Percentiles rank a stretch among this genome's conserved stretches.
Evolutionary conservation across 306 rosid genomes (phyloP).

Genomic region (Acacia confusa): DNA sequence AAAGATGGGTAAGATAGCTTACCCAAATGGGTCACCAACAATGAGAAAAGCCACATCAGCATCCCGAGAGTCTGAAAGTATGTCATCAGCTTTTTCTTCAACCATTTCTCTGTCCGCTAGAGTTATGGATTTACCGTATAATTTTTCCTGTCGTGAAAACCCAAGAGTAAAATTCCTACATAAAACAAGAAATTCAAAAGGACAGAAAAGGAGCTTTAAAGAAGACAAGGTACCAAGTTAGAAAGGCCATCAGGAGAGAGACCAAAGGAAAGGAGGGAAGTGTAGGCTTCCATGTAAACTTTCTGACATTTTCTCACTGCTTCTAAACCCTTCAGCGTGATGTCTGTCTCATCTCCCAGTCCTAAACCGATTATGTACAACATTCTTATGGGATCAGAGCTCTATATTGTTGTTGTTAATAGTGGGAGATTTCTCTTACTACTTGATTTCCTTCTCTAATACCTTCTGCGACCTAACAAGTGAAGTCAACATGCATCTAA

Average conservation of each 20-base stretch:
- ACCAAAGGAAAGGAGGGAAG: conserved; percentile 92
- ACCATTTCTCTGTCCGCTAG: conserved; percentile 91
- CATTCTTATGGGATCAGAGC: conserved; percentile 35
- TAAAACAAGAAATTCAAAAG: not conserved
- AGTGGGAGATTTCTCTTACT: not conserved
- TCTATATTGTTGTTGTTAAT: not conserved
- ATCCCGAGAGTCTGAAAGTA: conserved; percentile 43
- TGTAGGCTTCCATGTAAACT: conserved; percentile 83
- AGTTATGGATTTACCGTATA: conserved; percentile 69
- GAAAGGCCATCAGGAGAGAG: conserved; percentile 73
- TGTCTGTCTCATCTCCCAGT: conserved; percentile 81
- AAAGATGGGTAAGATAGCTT: not conserved
- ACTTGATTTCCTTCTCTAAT: not conserved
- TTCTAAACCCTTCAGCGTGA: conserved; percentile 84
- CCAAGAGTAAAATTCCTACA: not conserved
- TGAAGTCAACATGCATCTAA: not conserved
- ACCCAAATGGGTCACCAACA: conserved; percentile 62
- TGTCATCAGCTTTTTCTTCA: conserved; percentile 63
- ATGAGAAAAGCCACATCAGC: conserved; percentile 48
- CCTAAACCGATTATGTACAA: conserved; percentile 83
- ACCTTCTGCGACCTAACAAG: not conserved
- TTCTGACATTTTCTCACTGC: conserved; percentile 63
- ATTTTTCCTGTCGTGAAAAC: conserved; percentile 47
- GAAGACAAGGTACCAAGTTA: conserved; percentile 44
- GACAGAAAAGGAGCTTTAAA: not conserved